Conservation (phyloP, 257 asterid genomes). For the Jacaranda mimosifolia region DNA sequence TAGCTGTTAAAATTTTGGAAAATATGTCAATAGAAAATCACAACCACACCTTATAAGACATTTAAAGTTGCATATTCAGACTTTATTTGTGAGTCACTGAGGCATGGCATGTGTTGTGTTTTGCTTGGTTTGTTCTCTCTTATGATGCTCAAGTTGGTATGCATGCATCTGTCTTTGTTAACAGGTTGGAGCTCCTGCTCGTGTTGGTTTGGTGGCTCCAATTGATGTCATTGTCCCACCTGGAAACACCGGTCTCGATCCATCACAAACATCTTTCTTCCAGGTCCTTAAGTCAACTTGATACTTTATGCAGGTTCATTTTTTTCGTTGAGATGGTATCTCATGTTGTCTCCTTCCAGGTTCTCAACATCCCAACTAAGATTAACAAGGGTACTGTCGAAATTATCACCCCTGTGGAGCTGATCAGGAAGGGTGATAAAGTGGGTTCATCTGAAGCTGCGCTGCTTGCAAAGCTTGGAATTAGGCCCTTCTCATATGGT, state of each 20-base stretch:
- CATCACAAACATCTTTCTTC: slow-evolving; percentile 97
- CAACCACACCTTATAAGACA: too few species aligned
- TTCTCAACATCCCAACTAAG: slow-evolving; percentile 94
- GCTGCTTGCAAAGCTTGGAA: slow-evolving; percentile 86
- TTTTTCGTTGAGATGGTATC: background rate
- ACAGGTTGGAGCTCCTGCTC: slow-evolving; percentile 99
- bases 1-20: background rate
- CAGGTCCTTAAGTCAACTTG: slow-evolving; percentile 53
- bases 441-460: slow-evolving; percentile 99
- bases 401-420: slow-evolving; percentile 96
- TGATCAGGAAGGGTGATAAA: slow-evolving; percentile 94
- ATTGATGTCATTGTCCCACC: slow-evolving; percentile 94
- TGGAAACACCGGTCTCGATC: slow-evolving; percentile 96
- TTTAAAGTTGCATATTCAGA: too few species aligned
- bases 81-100: too few species aligned
- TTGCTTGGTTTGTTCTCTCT: background rate
- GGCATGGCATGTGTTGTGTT: background rate
- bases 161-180: background rate
- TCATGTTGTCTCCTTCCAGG: slow-evolving; percentile 44
- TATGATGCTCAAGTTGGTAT: background rate
- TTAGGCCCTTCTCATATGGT: slow-evolving; percentile 94
- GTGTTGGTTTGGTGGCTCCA: slow-evolving; percentile 95
- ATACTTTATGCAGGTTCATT: too few species aligned
- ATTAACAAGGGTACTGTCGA: slow-evolving; percentile 99
- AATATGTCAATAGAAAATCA: background rate